Evolutionary conservation across 2,329 filamentous ascomycete genomes (phyloP), one percentile per base, ranked within the genome.

Genomic region (Fusarium phyllophilum): DNA sequence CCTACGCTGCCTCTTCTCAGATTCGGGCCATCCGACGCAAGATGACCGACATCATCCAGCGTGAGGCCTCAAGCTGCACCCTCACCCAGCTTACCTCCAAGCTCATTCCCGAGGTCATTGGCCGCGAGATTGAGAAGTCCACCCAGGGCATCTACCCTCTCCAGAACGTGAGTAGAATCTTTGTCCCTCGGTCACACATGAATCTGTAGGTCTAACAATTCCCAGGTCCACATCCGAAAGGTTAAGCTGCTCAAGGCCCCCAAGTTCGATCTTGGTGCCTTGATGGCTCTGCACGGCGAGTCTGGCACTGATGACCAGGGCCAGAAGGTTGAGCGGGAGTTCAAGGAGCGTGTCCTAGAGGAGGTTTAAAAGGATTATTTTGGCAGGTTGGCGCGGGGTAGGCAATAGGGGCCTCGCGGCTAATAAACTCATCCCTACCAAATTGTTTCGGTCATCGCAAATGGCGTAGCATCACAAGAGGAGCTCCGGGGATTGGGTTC

Each of bases 61-160:
- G 95, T 81, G 96, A 99, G 90, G 96, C 96, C 75, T 90, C 93
- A 80, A 94, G 90, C 89, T 97, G 95, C 92, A 97, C 95, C 77
- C 92, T 99, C 78, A 92, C 94, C 81, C 96, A 98, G 91, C 92
- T 99, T 81, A 97, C 95, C 83, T 94, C 94, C 85, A 99, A 99
- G 93, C 92, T 99, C 82, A 98, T 99, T 84, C 96, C 96, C 77
- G 96, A 99, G 90, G 96, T 98, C 80, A 98, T 99, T 85, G 96
- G 96, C 81, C 95, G 96, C 84, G 96, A 98, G 90, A 99, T 99
- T 80, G 96, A 99, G 92, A 99, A 99, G 92, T 92, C 95, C 76
- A 97, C 95, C 79, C 95, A 98, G 89, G 96, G 96, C 87, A 99
- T 99, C 88, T 99, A 99, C 89, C 96, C 96, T 80, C 93, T 99